Base-by-base conservation (phyloP, 805 yeast genomes). In the Pichia rugopelliculosa region DNA sequence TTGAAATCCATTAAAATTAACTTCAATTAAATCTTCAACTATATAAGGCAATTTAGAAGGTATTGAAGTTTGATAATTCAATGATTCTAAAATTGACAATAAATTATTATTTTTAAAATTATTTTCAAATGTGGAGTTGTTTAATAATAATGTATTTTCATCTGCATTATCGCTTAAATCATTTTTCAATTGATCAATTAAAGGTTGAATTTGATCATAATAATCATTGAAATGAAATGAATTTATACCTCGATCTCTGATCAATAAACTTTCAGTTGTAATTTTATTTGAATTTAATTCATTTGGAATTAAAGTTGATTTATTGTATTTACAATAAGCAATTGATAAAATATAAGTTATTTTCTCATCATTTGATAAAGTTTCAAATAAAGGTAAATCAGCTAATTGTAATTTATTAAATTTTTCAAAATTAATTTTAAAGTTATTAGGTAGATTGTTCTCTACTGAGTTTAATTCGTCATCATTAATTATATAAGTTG, bases 191-290 rank as follows among this genome's bases (percentile, higher is more conserved):
- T 48, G 41, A 23, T 54, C 56, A 21, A 58, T 50, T 36, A 64
- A 27, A 10, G 55, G 59, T 2, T 54, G 47, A 10, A 64, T 48
- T 41, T 65, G 69, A 36, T 66, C 67, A 34, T 55, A 52, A 47
- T 61, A 67, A 21, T 56, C 57, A 18, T 57, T 60, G 43, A 67
- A 66, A 41, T 59, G 59, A 49, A 64, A 67, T 11, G 62, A 53
- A 33, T 52, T 53, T 26, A 67, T 64, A 9, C 71, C 71, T 33
- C 71, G 47, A 45, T 67, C 70, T 41, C 69, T 53, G 7, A 66
- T 63, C 40, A 61, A 50, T 36, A 67, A 47, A 42, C 55, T 57
- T 5, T 60, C 57, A 13, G 65, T 56, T 46, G 63, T 60, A 11
- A 61, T 53, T 43, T 62, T 57, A 41, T 53, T 59, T 3, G 50